These are phyloP conservation scores for Ichthyophthirius multifiliis DNA, from an alignment of 169 alveolate species.

Conservation along the genomic window DNA sequence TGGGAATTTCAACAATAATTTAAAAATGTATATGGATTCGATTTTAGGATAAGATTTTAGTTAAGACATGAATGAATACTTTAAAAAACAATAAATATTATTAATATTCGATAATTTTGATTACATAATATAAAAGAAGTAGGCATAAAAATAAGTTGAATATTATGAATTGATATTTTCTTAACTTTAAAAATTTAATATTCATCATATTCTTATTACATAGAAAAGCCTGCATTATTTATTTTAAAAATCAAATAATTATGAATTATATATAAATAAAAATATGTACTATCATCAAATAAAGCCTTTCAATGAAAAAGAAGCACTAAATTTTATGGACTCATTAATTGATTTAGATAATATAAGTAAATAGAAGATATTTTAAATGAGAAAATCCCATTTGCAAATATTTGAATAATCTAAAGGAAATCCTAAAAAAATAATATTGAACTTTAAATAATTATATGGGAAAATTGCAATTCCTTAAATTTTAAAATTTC, in stretches of 20 bases:
- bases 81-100: not conserved
- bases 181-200: not conserved
- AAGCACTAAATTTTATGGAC: not conserved
- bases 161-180: not conserved
- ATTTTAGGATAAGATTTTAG: not conserved
- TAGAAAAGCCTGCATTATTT: not conserved
- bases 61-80: not conserved
- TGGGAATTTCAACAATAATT: not conserved
- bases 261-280: not conserved
- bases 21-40: not conserved
- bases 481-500: too few species aligned
- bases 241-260: not conserved
- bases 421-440: too few species aligned
- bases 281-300: not conserved
- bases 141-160: not conserved
- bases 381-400: too few species aligned
- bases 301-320: not conserved
- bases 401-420: too few species aligned
- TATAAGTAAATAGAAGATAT: too few species aligned
- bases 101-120: not conserved
- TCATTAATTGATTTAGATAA: not conserved
- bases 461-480: too few species aligned
- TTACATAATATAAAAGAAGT: not conserved
- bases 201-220: not conserved
- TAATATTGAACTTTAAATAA: too few species aligned